Evolutionary conservation across 1,139 yeast species (phyloP).

Genomic region (Diutina catenulata): DNA sequence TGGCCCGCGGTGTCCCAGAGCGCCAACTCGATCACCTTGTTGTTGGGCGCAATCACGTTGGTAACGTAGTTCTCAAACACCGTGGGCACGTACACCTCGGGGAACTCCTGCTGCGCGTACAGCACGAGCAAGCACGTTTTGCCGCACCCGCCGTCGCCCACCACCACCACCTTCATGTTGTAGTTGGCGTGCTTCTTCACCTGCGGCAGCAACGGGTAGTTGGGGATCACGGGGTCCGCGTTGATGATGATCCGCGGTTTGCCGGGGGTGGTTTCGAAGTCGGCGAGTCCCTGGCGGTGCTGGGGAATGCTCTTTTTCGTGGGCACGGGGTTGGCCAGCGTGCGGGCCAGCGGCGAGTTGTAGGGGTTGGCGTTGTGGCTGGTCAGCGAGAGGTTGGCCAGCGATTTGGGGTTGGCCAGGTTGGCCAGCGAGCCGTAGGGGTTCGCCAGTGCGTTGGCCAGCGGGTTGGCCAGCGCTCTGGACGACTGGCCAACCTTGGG

Average conservation of each 20-base stretch:
- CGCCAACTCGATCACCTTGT: slow-evolving; percentile 56
- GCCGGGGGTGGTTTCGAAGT: background rate
- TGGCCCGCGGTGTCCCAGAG: slow-evolving; percentile 95
- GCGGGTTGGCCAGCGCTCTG: too few relatives aligned
- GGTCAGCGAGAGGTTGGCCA: too few relatives aligned
- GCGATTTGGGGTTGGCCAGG: too few relatives aligned
- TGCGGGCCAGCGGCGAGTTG: too few relatives aligned
- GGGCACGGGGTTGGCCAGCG: too few relatives aligned
- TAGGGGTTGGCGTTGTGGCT: too few relatives aligned
- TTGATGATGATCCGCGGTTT: slow-evolving; percentile 16
- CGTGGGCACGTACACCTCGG: slow-evolving; percentile 75
- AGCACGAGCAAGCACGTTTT: slow-evolving; percentile 78
- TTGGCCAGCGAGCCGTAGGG: too few relatives aligned
- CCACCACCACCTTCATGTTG: slow-evolving; percentile 64
- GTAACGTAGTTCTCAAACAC: slow-evolving; percentile 80
- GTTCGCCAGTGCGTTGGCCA: too few relatives aligned
- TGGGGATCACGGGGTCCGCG: slow-evolving; percentile 29
- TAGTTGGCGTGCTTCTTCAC: slow-evolving; percentile 23
- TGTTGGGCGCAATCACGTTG: slow-evolving; percentile 42
- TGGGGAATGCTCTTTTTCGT: too few relatives aligned
- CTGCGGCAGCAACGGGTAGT: slow-evolving; percentile 21
- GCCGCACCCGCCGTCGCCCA: slow-evolving; percentile 95
- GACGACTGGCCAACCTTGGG: too few relatives aligned
- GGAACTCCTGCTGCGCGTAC: slow-evolving; percentile 72
- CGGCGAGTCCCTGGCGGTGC: too few relatives aligned